These are phyloP conservation scores for Beta vulgaris DNA, from an alignment of 148 eudicot genomes.

Conservation along the genomic window DNA sequence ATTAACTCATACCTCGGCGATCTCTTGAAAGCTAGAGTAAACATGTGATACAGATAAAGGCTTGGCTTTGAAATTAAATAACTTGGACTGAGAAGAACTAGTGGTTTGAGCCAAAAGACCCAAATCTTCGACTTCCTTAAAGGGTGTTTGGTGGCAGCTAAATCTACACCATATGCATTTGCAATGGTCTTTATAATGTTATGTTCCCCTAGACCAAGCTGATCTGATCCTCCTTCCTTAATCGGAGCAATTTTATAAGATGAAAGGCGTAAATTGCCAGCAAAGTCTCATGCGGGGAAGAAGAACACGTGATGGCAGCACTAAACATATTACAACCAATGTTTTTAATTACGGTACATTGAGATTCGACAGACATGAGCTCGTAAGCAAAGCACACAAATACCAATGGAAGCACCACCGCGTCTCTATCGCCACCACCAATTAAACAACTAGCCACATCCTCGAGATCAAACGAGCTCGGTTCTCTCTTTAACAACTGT, in stretches of 20 bases:
- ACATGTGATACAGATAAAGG: slow-evolving; percentile 1
- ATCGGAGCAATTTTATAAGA: not conserved
- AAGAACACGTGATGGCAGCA: not conserved
- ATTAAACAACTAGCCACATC: not conserved
- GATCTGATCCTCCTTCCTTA: not conserved
- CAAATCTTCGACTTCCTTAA: slow-evolving; percentile 1
- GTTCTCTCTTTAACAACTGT: too few relatives aligned
- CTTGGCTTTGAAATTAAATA: not conserved
- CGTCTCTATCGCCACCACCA: not conserved
- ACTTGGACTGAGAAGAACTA: not conserved
- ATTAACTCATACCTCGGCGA: slow-evolving; percentile 9
- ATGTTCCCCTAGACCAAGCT: slow-evolving; percentile 5
- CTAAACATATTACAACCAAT: slow-evolving; percentile 6
- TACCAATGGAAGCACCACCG: not conserved
- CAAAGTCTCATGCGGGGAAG: not conserved
- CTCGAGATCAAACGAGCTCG: too few relatives aligned
- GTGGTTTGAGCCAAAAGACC: not conserved
- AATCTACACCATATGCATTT: not conserved
- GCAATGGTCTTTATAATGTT: not conserved
- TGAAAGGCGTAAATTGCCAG: not conserved
- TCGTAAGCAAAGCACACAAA: not conserved
- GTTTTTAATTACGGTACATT: not conserved
- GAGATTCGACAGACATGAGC: not conserved
- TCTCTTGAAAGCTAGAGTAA: slow-evolving; percentile 1
- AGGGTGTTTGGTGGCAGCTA: not conserved